Evolutionary conservation across 495 filamentous ascomycete genomes (phyloP), one percentile per base, ranked within the genome.

Genomic region (Arthonia radiata): DNA sequence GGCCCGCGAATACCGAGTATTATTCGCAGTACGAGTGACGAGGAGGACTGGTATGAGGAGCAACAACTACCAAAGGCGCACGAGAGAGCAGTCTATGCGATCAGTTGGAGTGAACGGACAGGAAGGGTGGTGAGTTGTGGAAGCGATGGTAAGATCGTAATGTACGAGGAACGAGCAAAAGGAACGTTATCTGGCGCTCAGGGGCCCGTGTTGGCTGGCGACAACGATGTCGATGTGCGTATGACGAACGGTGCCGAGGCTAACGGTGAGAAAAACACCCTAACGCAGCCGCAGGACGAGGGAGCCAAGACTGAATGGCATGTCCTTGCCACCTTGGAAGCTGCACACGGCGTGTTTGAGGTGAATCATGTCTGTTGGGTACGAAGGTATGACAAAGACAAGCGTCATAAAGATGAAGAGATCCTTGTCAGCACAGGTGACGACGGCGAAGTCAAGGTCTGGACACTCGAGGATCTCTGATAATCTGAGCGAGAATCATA

Each of bases 341-440:
- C 60, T 6, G 77, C 73, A 4, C 86, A 97, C 45, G 81, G 72
- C 0, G 74, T 86, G 4, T 92, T 79, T 42, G 86, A 97, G 47
- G 55, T 94, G 36, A 97, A 97, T 34, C 75, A 90, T 43, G 64
- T 80, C 17, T 62, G 63, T 5, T 94, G 86, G 83, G 67, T 66
- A 26, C 58, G 53, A 38, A 41, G 67, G 21, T 69, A 53, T 36
- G 67, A 71, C 33, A 31, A 45, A 3, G 57, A 44, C 23, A 45
- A 42, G 25, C 51, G 37, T 28, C 45, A 48, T 4, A 52, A 54
- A 10, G 54, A 56, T 4, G 70, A 82, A 35, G 78, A 86, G 46
- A 63, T 82, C 36, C 46, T 89, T 26, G 53, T 83, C 8, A 71
- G 70, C 5, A 78, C 74, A 2, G 78, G 74, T 3, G 78, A 89